These are phyloP conservation scores for Phaffia australis DNA, from an alignment of 768 basidiomycete species.

Conservation along the genomic window DNA sequence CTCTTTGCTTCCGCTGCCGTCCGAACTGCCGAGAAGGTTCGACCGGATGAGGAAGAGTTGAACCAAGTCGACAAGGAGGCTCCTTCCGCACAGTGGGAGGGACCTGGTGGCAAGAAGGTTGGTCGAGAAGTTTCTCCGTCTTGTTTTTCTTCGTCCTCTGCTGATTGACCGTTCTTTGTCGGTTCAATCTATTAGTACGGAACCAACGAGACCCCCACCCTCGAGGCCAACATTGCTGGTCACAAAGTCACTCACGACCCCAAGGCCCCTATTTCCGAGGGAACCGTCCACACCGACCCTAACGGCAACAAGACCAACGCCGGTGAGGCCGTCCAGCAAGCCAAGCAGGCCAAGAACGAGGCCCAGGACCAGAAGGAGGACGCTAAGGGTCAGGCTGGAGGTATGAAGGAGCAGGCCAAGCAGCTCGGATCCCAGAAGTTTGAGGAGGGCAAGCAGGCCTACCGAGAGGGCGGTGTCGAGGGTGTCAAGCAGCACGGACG, in stretches of 20 bases:
- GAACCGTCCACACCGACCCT: conserved; percentile 33
- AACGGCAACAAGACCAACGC: conserved; percentile 37
- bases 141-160: not conserved
- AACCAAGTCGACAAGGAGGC: conserved; percentile 55
- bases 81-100: conserved; percentile 52
- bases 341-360: conserved; percentile 36
- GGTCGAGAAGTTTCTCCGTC: conserved; percentile 48
- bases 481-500: conserved; percentile 30
- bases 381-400: conserved; percentile 29
- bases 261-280: conserved; percentile 23
- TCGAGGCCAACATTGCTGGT: conserved; percentile 44
- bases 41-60: conserved; percentile 52
- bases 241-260: conserved; percentile 29
- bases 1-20: conserved; percentile 62
- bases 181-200: conserved; percentile 32
- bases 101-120: conserved; percentile 26
- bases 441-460: conserved; percentile 25
- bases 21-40: conserved; percentile 58
- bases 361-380: conserved; percentile 31
- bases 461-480: conserved; percentile 28
- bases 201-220: conserved; percentile 45
- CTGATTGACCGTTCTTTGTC: not conserved
- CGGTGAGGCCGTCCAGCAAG: conserved; percentile 32
- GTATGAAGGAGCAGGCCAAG: conserved; percentile 22
- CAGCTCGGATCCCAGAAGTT: conserved; percentile 26